A percentile compares a stretch with the other conserved stretches of the same genome.
Conservation (phyloP, 192 early-diverging fungal species). For the Chytriomyces sp. region DNA sequence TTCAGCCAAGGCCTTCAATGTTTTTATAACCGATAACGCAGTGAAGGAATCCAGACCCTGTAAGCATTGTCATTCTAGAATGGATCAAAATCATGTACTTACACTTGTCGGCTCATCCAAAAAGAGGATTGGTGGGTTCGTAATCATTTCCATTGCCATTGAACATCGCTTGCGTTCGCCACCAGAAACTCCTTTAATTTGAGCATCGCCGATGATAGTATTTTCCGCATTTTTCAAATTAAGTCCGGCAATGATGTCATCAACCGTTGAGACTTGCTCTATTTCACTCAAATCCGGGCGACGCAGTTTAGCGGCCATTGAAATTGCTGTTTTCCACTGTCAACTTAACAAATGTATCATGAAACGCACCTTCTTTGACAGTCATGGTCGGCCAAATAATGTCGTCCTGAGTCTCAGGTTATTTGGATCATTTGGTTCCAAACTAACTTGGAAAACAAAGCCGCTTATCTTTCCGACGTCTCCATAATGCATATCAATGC, state of each 20-base stretch:
- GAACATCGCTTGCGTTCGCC: conserved; percentile 73
- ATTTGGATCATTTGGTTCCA: background rate
- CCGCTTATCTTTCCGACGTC: conserved; percentile 53
- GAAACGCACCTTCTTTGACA: conserved; percentile 63
- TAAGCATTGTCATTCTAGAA: no score
- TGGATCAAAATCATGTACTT: background rate
- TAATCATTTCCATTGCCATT: conserved; percentile 70
- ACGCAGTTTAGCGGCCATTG: conserved; percentile 61
- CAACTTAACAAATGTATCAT: no score
- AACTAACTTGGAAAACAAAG: no score
- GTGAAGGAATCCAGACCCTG: conserved; percentile 61
- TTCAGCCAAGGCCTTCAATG: conserved; percentile 46
- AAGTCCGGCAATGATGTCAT: conserved; percentile 59
- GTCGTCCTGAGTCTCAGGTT: conserved; percentile 51
- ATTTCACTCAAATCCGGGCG: conserved; percentile 46
- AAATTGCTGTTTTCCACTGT: conserved; percentile 59
- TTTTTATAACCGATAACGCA: conserved; percentile 48
- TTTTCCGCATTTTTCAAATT: conserved; percentile 64
- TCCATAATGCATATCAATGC: conserved; percentile 45
- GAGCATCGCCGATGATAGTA: conserved; percentile 65
- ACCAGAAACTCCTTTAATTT: conserved; percentile 69
- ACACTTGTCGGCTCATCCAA: conserved; percentile 68
- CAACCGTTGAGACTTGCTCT: conserved; percentile 14
- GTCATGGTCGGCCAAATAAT: conserved; percentile 69
- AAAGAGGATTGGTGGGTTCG: conserved; percentile 63